Percentiles rank a stretch among this genome's conserved stretches.
Evolutionary conservation across 805 yeast genomes (phyloP).

Genomic region (Metahyphopichia silvanorum): DNA sequence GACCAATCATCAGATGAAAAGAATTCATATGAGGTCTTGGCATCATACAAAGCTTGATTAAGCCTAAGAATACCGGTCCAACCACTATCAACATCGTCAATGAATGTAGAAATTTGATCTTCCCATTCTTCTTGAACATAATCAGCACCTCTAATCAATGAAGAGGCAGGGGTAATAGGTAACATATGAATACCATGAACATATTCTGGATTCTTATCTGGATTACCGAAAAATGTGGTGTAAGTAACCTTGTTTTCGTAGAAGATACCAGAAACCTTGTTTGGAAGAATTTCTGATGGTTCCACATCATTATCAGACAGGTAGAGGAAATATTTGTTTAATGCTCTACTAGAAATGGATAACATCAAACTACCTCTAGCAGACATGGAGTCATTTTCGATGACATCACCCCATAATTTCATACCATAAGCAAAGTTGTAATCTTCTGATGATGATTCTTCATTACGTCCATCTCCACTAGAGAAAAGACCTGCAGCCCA

Average conservation of each 20-base stretch:
- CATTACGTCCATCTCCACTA: conserved; percentile 72
- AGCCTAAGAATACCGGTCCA: conserved; percentile 75
- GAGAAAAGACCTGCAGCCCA: conserved; percentile 74
- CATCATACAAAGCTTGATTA: conserved; percentile 73
- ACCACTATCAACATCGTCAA: conserved; percentile 51
- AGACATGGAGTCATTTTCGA: conserved; percentile 54
- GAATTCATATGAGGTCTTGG: conserved; percentile 57
- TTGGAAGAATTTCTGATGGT: conserved; percentile 51
- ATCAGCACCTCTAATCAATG: conserved; percentile 50
- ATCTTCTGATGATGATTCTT: conserved; percentile 74
- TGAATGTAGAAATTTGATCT: conserved; percentile 42
- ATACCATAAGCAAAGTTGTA: conserved; percentile 68
- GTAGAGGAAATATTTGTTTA: conserved; percentile 54
- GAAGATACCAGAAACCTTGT: conserved; percentile 69
- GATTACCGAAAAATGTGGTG: conserved; percentile 68
- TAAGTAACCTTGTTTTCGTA: conserved; percentile 72
- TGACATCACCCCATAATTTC: conserved; percentile 64
- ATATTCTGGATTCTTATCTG: conserved; percentile 42
- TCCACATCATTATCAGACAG: conserved; percentile 49
- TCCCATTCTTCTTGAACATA: conserved; percentile 66
- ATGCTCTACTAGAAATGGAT: conserved; percentile 52
- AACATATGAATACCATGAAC: conserved; percentile 78
- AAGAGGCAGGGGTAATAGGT: conserved; percentile 69
- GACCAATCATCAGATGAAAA: conserved; percentile 36
- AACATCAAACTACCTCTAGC: conserved; percentile 59